Conservation (phyloP, 257 asterid species). For the Paraleonurus japonicus region DNA sequence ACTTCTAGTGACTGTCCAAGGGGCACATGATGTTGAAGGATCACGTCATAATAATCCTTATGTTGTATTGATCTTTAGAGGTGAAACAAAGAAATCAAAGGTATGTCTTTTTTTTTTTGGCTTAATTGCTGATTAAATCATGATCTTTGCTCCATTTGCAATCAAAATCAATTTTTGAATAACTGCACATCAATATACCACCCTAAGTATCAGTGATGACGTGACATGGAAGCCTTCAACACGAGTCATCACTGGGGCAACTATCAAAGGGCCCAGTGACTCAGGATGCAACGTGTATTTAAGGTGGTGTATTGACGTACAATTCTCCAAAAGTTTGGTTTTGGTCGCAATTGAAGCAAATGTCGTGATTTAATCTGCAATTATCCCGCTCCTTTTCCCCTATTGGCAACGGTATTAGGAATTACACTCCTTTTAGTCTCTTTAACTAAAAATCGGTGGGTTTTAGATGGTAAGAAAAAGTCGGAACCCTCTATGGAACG, state of each 20-base stretch:
- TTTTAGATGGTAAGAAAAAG: constrained; percentile 58
- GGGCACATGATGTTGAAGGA: constrained; percentile 83
- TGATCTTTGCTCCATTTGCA: neutral
- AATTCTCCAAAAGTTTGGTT: neutral
- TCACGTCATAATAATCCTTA: constrained; percentile 77
- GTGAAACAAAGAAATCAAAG: constrained; percentile 77
- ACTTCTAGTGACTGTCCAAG: constrained; percentile 65
- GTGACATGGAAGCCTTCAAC: neutral
- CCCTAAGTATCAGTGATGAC: too few species aligned
- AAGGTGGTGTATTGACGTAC: neutral
- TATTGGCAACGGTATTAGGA: neutral
- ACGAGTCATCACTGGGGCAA: neutral
- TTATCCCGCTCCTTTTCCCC: neutral
- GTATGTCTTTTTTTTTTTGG: constrained; percentile 23
- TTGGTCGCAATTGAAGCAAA: neutral
- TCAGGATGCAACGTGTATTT: neutral
- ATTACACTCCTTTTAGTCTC: neutral
- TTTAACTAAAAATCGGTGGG: neutral
- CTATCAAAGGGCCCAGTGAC: too few species aligned
- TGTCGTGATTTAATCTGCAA: neutral
- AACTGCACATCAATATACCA: too few species aligned
- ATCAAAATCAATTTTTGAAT: neutral
- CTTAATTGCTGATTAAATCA: neutral
- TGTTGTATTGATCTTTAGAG: constrained; percentile 54
- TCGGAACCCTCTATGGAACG: constrained; percentile 80